phyloP scores from a whole-genome alignment of 768 basidiomycete genomes.

The Fibroporia radiculosa region DNA sequence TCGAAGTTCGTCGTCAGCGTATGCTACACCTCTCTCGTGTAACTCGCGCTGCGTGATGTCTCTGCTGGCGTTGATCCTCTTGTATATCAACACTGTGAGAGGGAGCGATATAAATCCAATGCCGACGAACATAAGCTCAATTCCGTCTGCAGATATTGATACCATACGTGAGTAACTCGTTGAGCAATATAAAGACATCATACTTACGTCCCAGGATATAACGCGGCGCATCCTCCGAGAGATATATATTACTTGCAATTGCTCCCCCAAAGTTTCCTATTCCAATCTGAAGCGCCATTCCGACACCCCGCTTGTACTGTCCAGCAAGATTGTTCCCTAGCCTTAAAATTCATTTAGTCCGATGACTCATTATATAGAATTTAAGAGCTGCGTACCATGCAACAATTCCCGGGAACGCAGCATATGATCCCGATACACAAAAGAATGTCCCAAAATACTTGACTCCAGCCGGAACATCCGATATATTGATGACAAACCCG shows the following conservation, averaged over 20 bases:
- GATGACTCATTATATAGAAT: not conserved
- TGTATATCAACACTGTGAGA: slow-evolving; percentile 41
- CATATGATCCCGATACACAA: slow-evolving; percentile 55
- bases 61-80: slow-evolving; percentile 45
- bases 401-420: slow-evolving; percentile 50
- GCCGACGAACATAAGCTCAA: slow-evolving; percentile 63
- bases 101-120: slow-evolving; percentile 52
- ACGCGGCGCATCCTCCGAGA: slow-evolving; percentile 48
- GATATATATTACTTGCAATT: slow-evolving; percentile 57
- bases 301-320: slow-evolving; percentile 62
- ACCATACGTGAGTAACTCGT: no score
- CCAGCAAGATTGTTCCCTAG: slow-evolving; percentile 59
- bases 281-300: slow-evolving; percentile 63
- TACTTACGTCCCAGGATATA: slow-evolving; percentile 57
- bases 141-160: slow-evolving; percentile 49
- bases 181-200: not conserved
- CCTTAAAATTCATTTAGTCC: no score
- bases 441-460: slow-evolving; percentile 75
- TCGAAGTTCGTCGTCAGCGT: slow-evolving; percentile 20
- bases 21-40: slow-evolving; percentile 13
- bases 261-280: slow-evolving; percentile 61
- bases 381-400: slow-evolving; percentile 35
- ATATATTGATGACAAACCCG: slow-evolving; percentile 61
- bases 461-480: slow-evolving; percentile 38
- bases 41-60: slow-evolving; percentile 34